Evolutionary conservation across 768 basidiomycete species (phyloP).

Genomic region (Rhizopogon rudus): DNA sequence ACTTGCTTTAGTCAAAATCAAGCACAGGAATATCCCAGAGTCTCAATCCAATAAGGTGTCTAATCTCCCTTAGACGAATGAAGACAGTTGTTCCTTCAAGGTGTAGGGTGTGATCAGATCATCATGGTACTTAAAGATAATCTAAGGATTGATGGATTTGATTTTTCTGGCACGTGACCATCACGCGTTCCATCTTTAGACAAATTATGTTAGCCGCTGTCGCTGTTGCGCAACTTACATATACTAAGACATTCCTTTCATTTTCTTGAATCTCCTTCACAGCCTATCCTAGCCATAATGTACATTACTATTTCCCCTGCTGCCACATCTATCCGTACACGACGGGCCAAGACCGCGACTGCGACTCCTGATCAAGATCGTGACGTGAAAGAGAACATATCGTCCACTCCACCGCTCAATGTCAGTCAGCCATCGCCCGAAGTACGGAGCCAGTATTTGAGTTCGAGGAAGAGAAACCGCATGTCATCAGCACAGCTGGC

Average conservation of each 20-base stretch:
- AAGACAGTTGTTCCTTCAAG: too few species aligned
- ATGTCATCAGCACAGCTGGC: conserved; percentile 27
- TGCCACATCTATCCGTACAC: conserved; percentile 22
- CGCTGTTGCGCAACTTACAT: too few species aligned
- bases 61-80: too few species aligned
- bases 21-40: too few species aligned
- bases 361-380: background rate
- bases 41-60: too few species aligned
- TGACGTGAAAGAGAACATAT: conserved; percentile 12
- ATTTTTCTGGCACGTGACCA: conserved; percentile 15
- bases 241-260: background rate
- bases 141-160: background rate
- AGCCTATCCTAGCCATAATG: conserved; percentile 14
- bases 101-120: too few species aligned
- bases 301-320: conserved; percentile 19
- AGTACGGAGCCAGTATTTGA: background rate
- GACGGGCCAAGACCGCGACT: conserved; percentile 6
- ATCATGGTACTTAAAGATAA: too few species aligned
- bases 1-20: too few species aligned
- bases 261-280: conserved; percentile 3
- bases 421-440: background rate
- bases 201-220: conserved; percentile 18
- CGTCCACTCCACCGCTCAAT: background rate
- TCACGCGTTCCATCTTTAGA: background rate
- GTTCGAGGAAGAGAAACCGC: conserved; percentile 28